A percentile compares a stretch with the other conserved stretches of the same genome.
Conservation (phyloP, 140 eudicot genomes). For the Senecio squalidus region DNA sequence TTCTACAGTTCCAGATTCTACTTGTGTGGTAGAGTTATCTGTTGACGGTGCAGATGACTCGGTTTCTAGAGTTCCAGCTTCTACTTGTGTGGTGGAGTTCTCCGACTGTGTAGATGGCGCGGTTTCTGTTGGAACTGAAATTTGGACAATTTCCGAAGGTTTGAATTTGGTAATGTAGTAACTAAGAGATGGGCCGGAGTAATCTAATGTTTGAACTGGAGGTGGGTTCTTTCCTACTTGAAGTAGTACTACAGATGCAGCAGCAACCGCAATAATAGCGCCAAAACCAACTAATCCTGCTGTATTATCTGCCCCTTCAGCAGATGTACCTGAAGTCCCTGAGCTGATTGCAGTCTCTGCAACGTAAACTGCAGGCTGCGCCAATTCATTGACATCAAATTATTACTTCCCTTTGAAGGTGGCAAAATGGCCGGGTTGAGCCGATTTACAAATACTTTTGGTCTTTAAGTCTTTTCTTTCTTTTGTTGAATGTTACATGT, state of each 20-base stretch:
- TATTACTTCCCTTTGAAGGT: too few species aligned
- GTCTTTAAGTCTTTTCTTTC: too few species aligned
- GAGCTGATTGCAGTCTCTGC: slow-evolving; percentile 92
- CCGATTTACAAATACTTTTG: too few species aligned
- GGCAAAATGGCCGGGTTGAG: too few species aligned
- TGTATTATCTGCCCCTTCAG: slow-evolving; percentile 87
- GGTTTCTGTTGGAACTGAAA: slow-evolving; percentile 37
- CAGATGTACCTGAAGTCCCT: slow-evolving; percentile 72
- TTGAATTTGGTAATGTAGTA: slow-evolving; percentile 78
- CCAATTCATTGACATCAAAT: background rate
- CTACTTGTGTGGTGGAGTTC: slow-evolving; percentile 25
- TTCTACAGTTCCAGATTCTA: background rate
- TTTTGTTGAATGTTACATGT: too few species aligned
- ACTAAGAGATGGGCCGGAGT: slow-evolving; percentile 90
- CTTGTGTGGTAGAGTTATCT: slow-evolving; percentile 22
- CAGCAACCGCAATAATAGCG: slow-evolving; percentile 61
- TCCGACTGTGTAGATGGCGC: slow-evolving; percentile 20
- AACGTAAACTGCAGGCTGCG: slow-evolving; percentile 82
- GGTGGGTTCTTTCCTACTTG: slow-evolving; percentile 66
- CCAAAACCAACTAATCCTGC: slow-evolving; percentile 47
- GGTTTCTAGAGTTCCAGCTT: slow-evolving; percentile 16
- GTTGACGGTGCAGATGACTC: background rate
- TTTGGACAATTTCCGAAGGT: slow-evolving; percentile 46
- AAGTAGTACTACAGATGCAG: slow-evolving; percentile 54
- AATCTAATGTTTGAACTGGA: slow-evolving; percentile 45